Evolutionary conservation across 257 asterid genomes (phyloP).

Genomic region (Capsicum chinense): DNA sequence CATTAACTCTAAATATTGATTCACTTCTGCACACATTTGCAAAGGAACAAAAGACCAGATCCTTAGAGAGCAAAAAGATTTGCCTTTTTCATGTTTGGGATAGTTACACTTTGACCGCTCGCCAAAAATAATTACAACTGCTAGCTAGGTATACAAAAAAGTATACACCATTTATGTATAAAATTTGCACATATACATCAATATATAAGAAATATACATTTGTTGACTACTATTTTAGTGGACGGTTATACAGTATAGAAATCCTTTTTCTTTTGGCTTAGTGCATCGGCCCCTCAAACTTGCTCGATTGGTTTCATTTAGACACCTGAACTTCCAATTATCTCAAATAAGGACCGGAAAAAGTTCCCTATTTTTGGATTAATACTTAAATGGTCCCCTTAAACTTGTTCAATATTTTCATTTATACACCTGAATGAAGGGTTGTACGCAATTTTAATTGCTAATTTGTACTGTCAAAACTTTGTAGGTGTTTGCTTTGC

Average conservation of each 20-base stretch:
- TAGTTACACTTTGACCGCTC: background rate
- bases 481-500: slow-evolving; percentile 61
- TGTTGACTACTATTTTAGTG: background rate
- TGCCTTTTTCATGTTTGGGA: too few relatives aligned
- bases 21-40: background rate
- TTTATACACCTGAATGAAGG: background rate
- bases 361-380: background rate
- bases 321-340: background rate
- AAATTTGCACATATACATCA: background rate
- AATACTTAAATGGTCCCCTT: background rate
- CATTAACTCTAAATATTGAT: background rate
- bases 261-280: background rate
- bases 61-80: background rate
- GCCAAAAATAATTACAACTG: background rate
- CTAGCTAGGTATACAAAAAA: background rate
- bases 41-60: background rate
- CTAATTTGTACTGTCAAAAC: background rate
- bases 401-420: background rate
- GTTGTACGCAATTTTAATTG: background rate
- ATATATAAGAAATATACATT: background rate
- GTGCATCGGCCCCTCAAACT: background rate
- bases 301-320: background rate
- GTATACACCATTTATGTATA: background rate
- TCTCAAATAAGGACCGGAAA: background rate
- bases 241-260: too few relatives aligned